Base-by-base conservation (phyloP, 257 asterid genomes). In the Gardenia jasminoides region DNA sequence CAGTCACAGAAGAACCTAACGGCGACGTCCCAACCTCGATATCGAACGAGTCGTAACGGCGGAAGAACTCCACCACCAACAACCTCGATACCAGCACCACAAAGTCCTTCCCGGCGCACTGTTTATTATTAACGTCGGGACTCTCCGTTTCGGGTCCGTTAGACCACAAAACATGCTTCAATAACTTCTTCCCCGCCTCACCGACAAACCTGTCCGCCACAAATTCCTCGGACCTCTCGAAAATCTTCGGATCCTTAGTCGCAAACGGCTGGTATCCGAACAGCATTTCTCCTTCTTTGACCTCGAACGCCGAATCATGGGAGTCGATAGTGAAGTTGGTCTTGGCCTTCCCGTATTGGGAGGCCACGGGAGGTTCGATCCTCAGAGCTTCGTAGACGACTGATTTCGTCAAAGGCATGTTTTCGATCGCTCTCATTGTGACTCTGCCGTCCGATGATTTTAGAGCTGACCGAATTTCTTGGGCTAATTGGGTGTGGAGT, bases 81-180 rank as follows among this genome's bases (percentile, higher is more conserved):
- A 94, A 24, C 86, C 98, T 72, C 44, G 92, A 68, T 31, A 79
- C 97, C 87, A 92, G 72, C 83, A 91, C 93, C 71, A 90, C 98
- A 50, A 94, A 92, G 58, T 94, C 97, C 80, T 94, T 94, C 1
- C 98, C 98, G n/a, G 94, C 97, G 78, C 98, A 94, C 78, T 94
- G 98, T 43, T 94, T 94, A 77, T 94, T 87, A 39, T 77, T 67
- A 0, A 91, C 66, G 16, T 81, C 84, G 11, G 98, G 88, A 19
- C 67, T 77, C 48, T 79, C 94, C 10, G 84, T 88, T 76, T 94
- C 98, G 44, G 92, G 92, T 20, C 98, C 98, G 69, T 94, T 94
- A 0, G 97, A 92, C 98, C 98, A 94, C 6, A 94, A 59, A 30
- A 94, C 97, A 16, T 94, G 90, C 81, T 84, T 84, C 89, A 94